Conservation (phyloP, 2,329 filamentous ascomycete genomes). For the Ustulina deusta region DNA sequence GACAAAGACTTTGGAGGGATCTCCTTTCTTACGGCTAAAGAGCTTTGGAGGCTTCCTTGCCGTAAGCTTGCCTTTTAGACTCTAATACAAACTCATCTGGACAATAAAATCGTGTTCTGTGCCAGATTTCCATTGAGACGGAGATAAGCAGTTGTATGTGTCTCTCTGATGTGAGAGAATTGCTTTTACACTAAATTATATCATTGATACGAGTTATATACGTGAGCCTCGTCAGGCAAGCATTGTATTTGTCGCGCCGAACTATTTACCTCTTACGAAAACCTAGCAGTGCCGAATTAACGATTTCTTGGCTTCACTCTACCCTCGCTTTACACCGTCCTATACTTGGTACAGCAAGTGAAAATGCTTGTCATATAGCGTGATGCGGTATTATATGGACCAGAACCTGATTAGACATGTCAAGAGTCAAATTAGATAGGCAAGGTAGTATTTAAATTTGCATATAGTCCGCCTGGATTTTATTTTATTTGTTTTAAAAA, state of each 20-base stretch:
- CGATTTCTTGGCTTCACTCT: background rate
- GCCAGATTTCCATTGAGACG: conserved; percentile 18
- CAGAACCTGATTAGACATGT: background rate
- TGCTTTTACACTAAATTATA: background rate
- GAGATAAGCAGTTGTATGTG: background rate
- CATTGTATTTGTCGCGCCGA: background rate
- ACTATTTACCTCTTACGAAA: background rate
- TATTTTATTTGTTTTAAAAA: background rate
- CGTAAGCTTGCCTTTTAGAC: conserved; percentile 65
- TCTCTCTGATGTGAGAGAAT: background rate
- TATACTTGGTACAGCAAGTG: background rate
- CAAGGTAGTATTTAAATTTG: background rate
- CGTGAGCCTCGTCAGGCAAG: background rate
- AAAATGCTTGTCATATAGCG: background rate
- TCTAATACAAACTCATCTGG: conserved; percentile 68
- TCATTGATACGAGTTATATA: background rate
- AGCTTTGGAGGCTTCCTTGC: conserved; percentile 61
- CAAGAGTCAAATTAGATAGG: background rate
- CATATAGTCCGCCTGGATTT: background rate
- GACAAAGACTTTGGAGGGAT: conserved; percentile 52
- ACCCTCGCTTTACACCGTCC: background rate
- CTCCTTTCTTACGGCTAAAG: conserved; percentile 54
- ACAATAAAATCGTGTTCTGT: conserved; percentile 63
- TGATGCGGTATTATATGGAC: too few relatives aligned
- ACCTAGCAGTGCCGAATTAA: background rate